These are phyloP conservation scores for Platanthera zijinensis DNA, from an alignment of 106 monocot species.

Conservation along the genomic window DNA sequence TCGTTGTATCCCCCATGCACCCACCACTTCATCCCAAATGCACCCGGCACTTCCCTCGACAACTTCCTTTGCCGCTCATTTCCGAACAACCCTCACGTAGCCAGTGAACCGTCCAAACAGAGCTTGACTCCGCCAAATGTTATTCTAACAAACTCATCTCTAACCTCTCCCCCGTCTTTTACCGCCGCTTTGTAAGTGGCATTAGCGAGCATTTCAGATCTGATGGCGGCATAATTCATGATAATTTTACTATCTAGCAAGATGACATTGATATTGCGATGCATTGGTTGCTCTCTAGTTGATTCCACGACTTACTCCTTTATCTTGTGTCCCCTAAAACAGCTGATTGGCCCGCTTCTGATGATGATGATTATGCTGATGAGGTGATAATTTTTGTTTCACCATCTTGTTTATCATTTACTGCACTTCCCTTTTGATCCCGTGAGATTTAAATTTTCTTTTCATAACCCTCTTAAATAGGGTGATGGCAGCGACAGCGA, in stretches of 20 bases:
- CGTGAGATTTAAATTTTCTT: background rate
- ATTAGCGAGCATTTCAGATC: background rate
- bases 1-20: too few species aligned
- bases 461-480: background rate
- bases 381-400: background rate
- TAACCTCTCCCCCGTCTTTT: too few species aligned
- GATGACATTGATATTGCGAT: too few species aligned
- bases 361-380: background rate
- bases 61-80: too few species aligned
- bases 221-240: background rate
- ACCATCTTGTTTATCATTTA: background rate
- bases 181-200: too few species aligned
- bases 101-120: too few species aligned
- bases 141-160: too few species aligned
- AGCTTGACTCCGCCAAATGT: too few species aligned
- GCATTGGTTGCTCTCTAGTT: background rate
- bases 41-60: too few species aligned
- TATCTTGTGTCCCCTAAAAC: background rate
- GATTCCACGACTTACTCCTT: background rate
- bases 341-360: slow-evolving; percentile 11
- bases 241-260: background rate
- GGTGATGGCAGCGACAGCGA: slow-evolving; percentile 6
- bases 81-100: too few species aligned
- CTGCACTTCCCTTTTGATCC: background rate
- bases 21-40: too few species aligned